phyloP scores from a whole-genome alignment of 2,329 filamentous ascomycete genomes.

The Ophiocordyceps camponoti-leonardi region DNA sequence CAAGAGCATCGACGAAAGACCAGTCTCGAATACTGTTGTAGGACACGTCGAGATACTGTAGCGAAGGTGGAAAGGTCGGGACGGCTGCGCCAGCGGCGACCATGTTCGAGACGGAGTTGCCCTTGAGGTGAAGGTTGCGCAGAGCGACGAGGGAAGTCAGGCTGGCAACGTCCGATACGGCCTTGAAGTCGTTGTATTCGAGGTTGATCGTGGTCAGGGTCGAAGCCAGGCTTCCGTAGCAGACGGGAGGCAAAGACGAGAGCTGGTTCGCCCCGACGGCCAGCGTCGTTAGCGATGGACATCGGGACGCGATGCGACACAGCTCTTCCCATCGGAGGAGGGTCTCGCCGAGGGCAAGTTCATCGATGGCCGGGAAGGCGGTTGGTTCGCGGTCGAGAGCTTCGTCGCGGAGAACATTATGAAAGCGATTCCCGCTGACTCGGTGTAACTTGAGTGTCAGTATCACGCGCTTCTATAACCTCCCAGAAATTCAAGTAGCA shows the following conservation, averaged over 20 bases:
- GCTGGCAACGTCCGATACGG: conserved; percentile 36
- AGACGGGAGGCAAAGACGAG: conserved; percentile 25
- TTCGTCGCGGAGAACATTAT: conserved; percentile 19
- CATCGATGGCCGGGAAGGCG: conserved; percentile 32
- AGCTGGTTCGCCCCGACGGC: conserved; percentile 42
- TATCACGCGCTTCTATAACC: too few species aligned
- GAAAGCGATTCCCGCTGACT: conserved; percentile 57
- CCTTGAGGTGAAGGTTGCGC: conserved; percentile 53
- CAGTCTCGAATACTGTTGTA: conserved; percentile 55
- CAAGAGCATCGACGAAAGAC: conserved; percentile 56
- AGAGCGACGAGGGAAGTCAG: conserved; percentile 34
- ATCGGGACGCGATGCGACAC: conserved; percentile 32
- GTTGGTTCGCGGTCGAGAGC: conserved; percentile 14
- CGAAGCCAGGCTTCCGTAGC: conserved; percentile 22
- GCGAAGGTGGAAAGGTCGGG: conserved; percentile 31
- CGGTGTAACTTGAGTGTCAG: not conserved
- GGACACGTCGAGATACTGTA: conserved; percentile 56
- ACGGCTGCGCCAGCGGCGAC: conserved; percentile 8
- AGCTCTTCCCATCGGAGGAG: conserved; percentile 51
- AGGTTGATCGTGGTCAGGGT: conserved; percentile 48
- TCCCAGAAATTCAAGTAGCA: not conserved
- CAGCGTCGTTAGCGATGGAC: conserved; percentile 32
- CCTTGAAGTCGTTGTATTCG: conserved; percentile 53
- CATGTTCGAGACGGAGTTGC: conserved; percentile 47
- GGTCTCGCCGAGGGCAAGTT: conserved; percentile 51